A percentile compares a stretch with the other conserved stretches of the same genome.
These are phyloP conservation scores for Lentinula aciculospora DNA, from an alignment of 768 basidiomycete genomes.

Conservation along the genomic window DNA sequence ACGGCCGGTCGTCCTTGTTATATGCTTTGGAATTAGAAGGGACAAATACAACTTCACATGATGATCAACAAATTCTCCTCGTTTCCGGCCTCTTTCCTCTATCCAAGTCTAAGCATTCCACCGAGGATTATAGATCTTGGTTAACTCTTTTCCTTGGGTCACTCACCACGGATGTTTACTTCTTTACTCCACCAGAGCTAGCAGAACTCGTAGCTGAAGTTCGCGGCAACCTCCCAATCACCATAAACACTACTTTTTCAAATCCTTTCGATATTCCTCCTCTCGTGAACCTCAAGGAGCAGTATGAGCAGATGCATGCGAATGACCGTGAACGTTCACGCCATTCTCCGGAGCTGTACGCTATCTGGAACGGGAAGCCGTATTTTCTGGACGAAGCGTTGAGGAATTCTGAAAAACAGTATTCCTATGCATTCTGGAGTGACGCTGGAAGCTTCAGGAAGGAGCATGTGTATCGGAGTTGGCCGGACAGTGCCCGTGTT, in stretches of 20 bases:
- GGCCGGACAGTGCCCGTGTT: constrained; percentile 41
- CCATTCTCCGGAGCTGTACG: constrained; percentile 46
- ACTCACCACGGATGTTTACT: constrained; percentile 46
- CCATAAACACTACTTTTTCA: constrained; percentile 38
- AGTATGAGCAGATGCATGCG: constrained; percentile 36
- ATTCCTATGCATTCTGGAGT: constrained; percentile 54
- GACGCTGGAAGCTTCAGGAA: constrained; percentile 50
- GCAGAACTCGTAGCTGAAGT: constrained; percentile 23
- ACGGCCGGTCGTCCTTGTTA: neutral
- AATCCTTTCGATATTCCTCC: constrained; percentile 46
- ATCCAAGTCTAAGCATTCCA: constrained; percentile 41
- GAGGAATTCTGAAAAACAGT: constrained; percentile 24
- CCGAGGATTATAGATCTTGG: constrained; percentile 40
- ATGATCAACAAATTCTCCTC: constrained; percentile 29
- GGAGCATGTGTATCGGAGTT: constrained; percentile 35
- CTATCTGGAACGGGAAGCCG: constrained; percentile 51
- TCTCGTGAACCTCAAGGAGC: constrained; percentile 22
- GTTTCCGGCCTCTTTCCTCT: constrained; percentile 54
- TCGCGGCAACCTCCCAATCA: constrained; percentile 29
- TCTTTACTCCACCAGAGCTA: constrained; percentile 41
- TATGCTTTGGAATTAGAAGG: neutral
- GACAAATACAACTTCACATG: neutral
- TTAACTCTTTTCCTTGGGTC: constrained; percentile 35
- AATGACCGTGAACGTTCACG: constrained; percentile 36
- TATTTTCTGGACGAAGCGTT: constrained; percentile 41